A percentile compares a stretch with the other conserved stretches of the same genome.
These are phyloP conservation scores for Madurella fahalii DNA, from an alignment of 2,329 filamentous ascomycete species.

Conservation along the genomic window DNA sequence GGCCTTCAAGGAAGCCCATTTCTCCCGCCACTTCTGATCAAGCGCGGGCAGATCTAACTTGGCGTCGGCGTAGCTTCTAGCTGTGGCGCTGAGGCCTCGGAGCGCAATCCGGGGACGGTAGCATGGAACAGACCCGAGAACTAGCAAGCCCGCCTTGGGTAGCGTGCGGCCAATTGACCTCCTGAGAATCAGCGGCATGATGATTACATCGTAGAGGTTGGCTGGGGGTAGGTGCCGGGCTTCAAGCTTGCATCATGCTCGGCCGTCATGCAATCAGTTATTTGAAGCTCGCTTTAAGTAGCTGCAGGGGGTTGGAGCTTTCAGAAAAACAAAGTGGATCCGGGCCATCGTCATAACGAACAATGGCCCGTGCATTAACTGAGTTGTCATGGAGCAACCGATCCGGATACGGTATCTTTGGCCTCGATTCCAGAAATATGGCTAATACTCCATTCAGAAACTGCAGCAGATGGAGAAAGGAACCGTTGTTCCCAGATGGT, in stretches of 20 bases:
- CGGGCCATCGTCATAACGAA: too few relatives aligned
- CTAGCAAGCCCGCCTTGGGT: constrained; percentile 18
- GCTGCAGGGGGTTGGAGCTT: not conserved
- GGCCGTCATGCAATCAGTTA: not conserved
- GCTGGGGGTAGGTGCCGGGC: not conserved
- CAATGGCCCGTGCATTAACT: too few relatives aligned
- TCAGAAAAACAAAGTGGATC: not conserved
- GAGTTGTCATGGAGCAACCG: too few relatives aligned
- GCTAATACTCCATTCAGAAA: too few relatives aligned
- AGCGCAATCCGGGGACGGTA: constrained; percentile 5
- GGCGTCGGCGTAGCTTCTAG: constrained; percentile 32
- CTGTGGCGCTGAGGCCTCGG: constrained; percentile 9
- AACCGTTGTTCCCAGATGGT: too few relatives aligned
- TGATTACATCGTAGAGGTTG: constrained; percentile 22
- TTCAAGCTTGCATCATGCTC: not conserved
- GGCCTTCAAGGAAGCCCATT: constrained; percentile 35
- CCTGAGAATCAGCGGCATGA: constrained; percentile 28
- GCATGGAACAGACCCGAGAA: constrained; percentile 3
- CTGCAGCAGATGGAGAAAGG: too few relatives aligned
- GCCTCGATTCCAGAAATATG: too few relatives aligned
- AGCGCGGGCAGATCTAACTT: constrained; percentile 45
- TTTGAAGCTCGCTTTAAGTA: not conserved
- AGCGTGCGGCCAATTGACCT: constrained; percentile 29
- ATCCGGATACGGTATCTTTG: too few relatives aligned
- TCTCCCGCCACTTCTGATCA: constrained; percentile 50